phyloP scores from a whole-genome alignment of 2,329 filamentous ascomycete species.

The Stagonosporopsis rhizophila region DNA sequence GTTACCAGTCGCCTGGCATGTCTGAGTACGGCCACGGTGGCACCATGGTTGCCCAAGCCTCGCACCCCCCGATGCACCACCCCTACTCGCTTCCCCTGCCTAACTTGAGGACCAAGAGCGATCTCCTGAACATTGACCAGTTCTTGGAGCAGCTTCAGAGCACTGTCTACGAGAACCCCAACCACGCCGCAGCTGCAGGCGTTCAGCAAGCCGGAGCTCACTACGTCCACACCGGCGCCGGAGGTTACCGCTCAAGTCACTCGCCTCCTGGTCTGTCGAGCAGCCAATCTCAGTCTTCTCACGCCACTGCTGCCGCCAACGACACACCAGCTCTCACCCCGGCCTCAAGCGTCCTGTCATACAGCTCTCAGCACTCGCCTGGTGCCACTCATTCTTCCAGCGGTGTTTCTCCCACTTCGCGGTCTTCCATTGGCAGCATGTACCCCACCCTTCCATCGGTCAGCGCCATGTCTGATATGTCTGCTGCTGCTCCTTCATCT shows the following conservation, averaged over 20 bases:
- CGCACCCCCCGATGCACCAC: slow-evolving; percentile 74
- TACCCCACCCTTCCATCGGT: slow-evolving; percentile 80
- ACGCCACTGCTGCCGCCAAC: slow-evolving; percentile 53
- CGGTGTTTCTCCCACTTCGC: slow-evolving; percentile 71
- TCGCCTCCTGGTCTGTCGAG: slow-evolving; percentile 58
- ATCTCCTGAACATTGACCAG: slow-evolving; percentile 91
- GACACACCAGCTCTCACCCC: slow-evolving; percentile 81
- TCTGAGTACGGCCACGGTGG: slow-evolving; percentile 63
- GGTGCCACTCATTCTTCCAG: slow-evolving; percentile 68
- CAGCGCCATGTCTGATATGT: slow-evolving; percentile 67
- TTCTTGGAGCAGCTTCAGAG: slow-evolving; percentile 95
- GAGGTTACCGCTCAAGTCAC: slow-evolving; percentile 62
- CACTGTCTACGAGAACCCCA: slow-evolving; percentile 93
- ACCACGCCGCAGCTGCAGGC: slow-evolving; percentile 78
- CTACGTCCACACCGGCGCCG: slow-evolving; percentile 62
- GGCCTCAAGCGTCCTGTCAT: slow-evolving; percentile 76
- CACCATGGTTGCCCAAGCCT: slow-evolving; percentile 61
- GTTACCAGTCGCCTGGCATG: slow-evolving; percentile 48
- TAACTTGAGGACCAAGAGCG: slow-evolving; percentile 90
- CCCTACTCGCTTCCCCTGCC: slow-evolving; percentile 87
- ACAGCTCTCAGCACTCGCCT: slow-evolving; percentile 79
- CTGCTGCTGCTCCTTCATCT: slow-evolving; percentile 69
- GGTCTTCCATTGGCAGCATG: slow-evolving; percentile 64
- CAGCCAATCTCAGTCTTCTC: slow-evolving; percentile 59
- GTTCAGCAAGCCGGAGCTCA: slow-evolving; percentile 77